Conservation (phyloP, 352 stramenopile genomes). For the Pythium phragmiticola region DNA sequence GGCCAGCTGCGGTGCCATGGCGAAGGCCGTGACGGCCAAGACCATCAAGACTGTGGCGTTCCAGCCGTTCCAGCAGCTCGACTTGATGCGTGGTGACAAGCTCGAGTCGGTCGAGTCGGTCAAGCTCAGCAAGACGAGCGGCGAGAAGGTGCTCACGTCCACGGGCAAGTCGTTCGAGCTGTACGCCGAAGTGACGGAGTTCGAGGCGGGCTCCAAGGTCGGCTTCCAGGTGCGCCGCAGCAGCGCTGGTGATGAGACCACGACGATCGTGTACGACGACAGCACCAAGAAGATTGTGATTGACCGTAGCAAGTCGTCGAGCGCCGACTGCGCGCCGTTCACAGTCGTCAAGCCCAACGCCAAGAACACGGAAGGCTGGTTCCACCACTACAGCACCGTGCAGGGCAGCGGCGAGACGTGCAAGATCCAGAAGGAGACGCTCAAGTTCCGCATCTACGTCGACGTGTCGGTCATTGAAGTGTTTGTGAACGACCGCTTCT, state of each 20-base stretch:
- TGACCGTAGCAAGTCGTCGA: slow-evolving; percentile 51
- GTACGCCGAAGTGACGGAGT: slow-evolving; percentile 41
- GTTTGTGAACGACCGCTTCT: slow-evolving; percentile 70
- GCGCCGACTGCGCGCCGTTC: slow-evolving; percentile 45
- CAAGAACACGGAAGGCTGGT: slow-evolving; percentile 44
- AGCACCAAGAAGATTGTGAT: slow-evolving; percentile 57
- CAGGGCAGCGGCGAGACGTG: slow-evolving; percentile 32
- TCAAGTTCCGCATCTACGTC: slow-evolving; percentile 63
- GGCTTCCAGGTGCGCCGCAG: slow-evolving; percentile 61
- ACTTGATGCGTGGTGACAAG: slow-evolving; percentile 48
- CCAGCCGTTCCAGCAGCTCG: slow-evolving; percentile 44
- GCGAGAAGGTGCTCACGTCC: slow-evolving; percentile 39
- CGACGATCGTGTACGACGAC: slow-evolving; percentile 65
- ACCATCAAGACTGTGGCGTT: slow-evolving; percentile 65
- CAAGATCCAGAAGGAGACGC: slow-evolving; percentile 38
- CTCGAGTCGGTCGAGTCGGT: slow-evolving; percentile 31
- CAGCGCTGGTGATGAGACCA: slow-evolving; percentile 43
- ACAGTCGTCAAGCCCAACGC: slow-evolving; percentile 34
- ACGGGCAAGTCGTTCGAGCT: slow-evolving; percentile 55
- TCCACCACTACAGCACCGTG: slow-evolving; percentile 59
- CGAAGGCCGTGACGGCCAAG: slow-evolving; percentile 36
- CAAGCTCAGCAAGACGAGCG: slow-evolving; percentile 28
- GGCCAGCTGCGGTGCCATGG: slow-evolving; percentile 23
- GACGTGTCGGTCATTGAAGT: slow-evolving; percentile 72
- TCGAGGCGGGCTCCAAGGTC: slow-evolving; percentile 45